phyloP scores from a whole-genome alignment of 176 grass and related monocot species.

The Phoenix roebelenii region DNA sequence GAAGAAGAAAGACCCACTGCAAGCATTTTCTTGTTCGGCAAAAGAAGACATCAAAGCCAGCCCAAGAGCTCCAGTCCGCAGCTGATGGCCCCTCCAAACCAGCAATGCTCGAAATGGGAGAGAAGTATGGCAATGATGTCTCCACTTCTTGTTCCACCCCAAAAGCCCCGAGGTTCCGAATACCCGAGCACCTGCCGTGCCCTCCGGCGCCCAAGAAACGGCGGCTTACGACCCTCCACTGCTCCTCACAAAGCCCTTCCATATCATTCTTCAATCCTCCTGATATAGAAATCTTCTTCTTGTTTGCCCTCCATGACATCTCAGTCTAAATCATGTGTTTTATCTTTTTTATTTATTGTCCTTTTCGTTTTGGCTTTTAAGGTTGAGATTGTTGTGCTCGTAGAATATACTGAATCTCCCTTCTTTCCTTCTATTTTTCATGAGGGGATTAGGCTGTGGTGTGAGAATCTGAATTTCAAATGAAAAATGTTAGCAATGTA shows the following conservation, averaged over 20 bases:
- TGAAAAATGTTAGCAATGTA: no score
- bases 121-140: background rate
- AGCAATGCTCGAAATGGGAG: background rate
- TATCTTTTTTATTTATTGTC: no score
- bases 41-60: background rate
- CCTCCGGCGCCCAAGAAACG: slow-evolving; percentile 14
- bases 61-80: background rate
- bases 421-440: background rate
- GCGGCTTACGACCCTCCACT: background rate
- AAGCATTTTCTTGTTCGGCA: slow-evolving; percentile 45
- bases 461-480: background rate
- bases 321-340: no score
- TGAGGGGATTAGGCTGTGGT: background rate
- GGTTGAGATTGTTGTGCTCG: background rate
- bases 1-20: background rate
- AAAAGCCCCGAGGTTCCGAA: slow-evolving; percentile 1
- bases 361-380: no score
- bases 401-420: slow-evolving; percentile 1
- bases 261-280: slow-evolving; percentile 12
- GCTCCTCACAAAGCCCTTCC: background rate
- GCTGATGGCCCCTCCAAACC: background rate
- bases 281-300: slow-evolving; percentile 16
- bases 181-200: slow-evolving; percentile 9
- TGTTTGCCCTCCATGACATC: background rate
- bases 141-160: slow-evolving; percentile 6